These are phyloP conservation scores for Fusarium sublunatum DNA, from an alignment of 2,329 filamentous ascomycete genomes.

Conservation along the genomic window DNA sequence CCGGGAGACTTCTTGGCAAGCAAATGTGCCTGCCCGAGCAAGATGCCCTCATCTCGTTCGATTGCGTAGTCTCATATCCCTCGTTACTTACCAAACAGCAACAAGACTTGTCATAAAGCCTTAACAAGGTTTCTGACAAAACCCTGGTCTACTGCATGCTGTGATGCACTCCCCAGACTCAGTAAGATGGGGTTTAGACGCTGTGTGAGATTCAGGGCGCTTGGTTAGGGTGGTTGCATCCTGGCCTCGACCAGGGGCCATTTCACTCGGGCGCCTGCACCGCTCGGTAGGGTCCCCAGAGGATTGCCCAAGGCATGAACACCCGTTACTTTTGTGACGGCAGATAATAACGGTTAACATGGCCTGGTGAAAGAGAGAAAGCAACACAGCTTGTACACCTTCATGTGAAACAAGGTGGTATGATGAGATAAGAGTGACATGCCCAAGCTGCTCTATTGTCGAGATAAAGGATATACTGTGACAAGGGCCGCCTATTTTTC, in stretches of 20 bases:
- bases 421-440: slow-evolving; percentile 25
- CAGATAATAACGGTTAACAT: slow-evolving; percentile 3
- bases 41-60: slow-evolving; percentile 11
- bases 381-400: slow-evolving; percentile 6
- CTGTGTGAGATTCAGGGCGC: slow-evolving; percentile 44
- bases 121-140: slow-evolving; percentile 18
- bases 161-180: slow-evolving; percentile 8
- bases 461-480: slow-evolving; percentile 14
- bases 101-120: slow-evolving; percentile 12
- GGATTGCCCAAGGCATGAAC: slow-evolving; percentile 8
- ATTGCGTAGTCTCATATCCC: slow-evolving; percentile 7
- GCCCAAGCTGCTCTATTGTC: slow-evolving; percentile 7
- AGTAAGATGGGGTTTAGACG: slow-evolving; percentile 32
- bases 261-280: slow-evolving; percentile 19
- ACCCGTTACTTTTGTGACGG: slow-evolving; percentile 8
- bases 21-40: neutral
- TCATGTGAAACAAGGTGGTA: slow-evolving; percentile 21
- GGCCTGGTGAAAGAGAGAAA: slow-evolving; percentile 4
- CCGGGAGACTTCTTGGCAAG: slow-evolving; percentile 2
- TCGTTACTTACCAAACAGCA: slow-evolving; percentile 13
- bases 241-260: slow-evolving; percentile 18
- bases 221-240: slow-evolving; percentile 31
- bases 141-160: slow-evolving; percentile 25
- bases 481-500: neutral
- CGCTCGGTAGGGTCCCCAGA: slow-evolving; percentile 3